Conservation (phyloP, 139 green algal species). For the Haematococcus lacustris region DNA sequence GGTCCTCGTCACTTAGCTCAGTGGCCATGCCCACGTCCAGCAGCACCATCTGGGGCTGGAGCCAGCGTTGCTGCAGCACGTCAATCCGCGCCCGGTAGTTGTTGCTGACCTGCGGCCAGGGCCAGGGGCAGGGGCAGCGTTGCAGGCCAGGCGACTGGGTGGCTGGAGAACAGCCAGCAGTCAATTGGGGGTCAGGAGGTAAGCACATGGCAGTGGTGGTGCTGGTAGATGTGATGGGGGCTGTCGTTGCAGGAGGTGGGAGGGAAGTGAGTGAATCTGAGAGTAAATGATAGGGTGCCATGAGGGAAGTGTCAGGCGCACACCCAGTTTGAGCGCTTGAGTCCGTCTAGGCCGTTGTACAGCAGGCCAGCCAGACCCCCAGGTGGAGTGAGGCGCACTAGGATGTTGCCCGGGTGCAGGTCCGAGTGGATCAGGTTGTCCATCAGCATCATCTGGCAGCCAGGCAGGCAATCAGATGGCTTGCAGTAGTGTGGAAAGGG, state of each 20-base stretch:
- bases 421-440: constrained; percentile 97
- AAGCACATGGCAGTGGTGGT: too few species aligned
- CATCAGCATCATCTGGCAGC: constrained; percentile 90
- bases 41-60: constrained; percentile 69
- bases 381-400: constrained; percentile 61
- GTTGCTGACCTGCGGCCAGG: constrained; percentile 8
- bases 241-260: too few species aligned
- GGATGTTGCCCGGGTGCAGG: constrained; percentile 82
- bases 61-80: constrained; percentile 39
- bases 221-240: too few species aligned
- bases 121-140: too few species aligned
- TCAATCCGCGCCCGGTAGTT: constrained; percentile 18
- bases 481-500: too few species aligned
- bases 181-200: too few species aligned
- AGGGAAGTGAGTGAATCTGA: too few species aligned
- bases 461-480: too few species aligned
- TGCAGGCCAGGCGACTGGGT: too few species aligned
- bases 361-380: constrained; percentile 34
- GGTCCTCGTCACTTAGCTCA: constrained; percentile 59
- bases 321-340: not conserved
- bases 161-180: too few species aligned
- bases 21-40: constrained; percentile 89
- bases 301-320: too few species aligned
- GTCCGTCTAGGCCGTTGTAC: constrained; percentile 19
- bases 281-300: too few species aligned